phyloP scores from a whole-genome alignment of 768 basidiomycete genomes.

The Botryobasidium botryosum region DNA sequence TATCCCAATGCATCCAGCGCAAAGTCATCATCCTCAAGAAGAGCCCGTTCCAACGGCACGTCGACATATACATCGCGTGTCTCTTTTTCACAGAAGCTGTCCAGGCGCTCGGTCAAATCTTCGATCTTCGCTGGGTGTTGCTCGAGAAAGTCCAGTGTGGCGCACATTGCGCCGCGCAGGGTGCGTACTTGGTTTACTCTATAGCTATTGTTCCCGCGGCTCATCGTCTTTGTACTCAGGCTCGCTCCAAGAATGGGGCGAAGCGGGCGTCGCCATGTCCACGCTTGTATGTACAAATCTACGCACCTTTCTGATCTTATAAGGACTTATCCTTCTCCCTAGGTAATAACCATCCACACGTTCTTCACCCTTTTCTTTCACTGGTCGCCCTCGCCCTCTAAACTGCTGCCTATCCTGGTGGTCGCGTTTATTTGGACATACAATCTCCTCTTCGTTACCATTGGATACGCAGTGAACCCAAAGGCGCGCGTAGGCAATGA shows the following conservation, averaged over 20 bases:
- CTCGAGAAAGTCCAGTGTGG: constrained; percentile 2
- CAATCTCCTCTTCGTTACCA: constrained; percentile 3
- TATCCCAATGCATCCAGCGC: no score
- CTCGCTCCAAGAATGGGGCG: constrained; percentile 5
- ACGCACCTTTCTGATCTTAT: no score
- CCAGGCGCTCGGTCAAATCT: constrained; percentile 4
- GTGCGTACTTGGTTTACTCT: background rate
- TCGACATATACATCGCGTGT: constrained; percentile 6
- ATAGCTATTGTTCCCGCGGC: no score
- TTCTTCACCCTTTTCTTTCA: constrained; percentile 8
- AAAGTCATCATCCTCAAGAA: background rate
- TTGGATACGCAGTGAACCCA: constrained; percentile 7
- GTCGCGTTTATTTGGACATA: constrained; percentile 7
- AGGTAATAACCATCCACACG: constrained; percentile 6
- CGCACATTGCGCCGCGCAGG: constrained; percentile 7
- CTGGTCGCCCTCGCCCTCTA: constrained; percentile 2
- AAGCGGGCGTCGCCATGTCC: constrained; percentile 7
- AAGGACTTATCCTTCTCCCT: no score
- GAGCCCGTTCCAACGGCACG: background rate
- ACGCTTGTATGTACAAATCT: no score
- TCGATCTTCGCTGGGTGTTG: constrained; percentile 6
- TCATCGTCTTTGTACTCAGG: background rate
- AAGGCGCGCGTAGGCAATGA: background rate
- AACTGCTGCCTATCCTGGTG: constrained; percentile 6
- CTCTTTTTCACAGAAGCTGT: constrained; percentile 8